Percentiles rank a stretch among this genome's conserved stretches.
Evolutionary conservation across 2,329 filamentous ascomycete genomes (phyloP).

Genomic region (Talaromyces albobiverticillius): DNA sequence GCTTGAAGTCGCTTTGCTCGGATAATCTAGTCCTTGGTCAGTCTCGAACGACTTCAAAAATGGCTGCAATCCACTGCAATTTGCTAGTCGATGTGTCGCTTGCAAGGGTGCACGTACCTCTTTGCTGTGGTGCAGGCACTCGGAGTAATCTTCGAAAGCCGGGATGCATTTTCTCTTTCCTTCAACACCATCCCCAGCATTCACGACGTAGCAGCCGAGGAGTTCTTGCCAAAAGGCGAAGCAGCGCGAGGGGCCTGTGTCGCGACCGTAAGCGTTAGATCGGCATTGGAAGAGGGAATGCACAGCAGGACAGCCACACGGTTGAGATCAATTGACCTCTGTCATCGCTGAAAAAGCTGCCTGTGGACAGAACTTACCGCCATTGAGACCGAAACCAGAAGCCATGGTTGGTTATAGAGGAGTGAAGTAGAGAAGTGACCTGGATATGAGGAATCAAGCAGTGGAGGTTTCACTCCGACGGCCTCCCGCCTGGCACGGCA

Average conservation of each 20-base stretch:
- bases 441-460: constrained; percentile 3
- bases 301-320: neutral
- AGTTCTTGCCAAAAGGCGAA: constrained; percentile 99
- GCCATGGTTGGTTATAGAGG: constrained; percentile 40
- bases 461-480: neutral
- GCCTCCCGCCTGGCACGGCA: neutral
- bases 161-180: constrained; percentile 86
- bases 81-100: neutral
- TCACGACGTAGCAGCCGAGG: constrained; percentile 96
- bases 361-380: constrained; percentile 40
- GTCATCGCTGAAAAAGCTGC: constrained; percentile 14
- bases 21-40: constrained; percentile 60
- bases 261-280: constrained; percentile 18
- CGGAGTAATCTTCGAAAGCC: constrained; percentile 93
- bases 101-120: constrained; percentile 63
- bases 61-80: neutral
- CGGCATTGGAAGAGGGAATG: constrained; percentile 13
- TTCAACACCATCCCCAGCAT: constrained; percentile 74
- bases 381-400: constrained; percentile 54
- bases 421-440: constrained; percentile 21
- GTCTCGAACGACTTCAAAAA: neutral
- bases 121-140: constrained; percentile 98
- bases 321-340: constrained; percentile 12
- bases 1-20: constrained; percentile 75
- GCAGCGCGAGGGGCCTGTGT: constrained; percentile 70